A percentile compares a stretch with the other conserved stretches of the same genome.
Conservation (phyloP, 441 rosid genomes). For the Pelargonium australe region DNA sequence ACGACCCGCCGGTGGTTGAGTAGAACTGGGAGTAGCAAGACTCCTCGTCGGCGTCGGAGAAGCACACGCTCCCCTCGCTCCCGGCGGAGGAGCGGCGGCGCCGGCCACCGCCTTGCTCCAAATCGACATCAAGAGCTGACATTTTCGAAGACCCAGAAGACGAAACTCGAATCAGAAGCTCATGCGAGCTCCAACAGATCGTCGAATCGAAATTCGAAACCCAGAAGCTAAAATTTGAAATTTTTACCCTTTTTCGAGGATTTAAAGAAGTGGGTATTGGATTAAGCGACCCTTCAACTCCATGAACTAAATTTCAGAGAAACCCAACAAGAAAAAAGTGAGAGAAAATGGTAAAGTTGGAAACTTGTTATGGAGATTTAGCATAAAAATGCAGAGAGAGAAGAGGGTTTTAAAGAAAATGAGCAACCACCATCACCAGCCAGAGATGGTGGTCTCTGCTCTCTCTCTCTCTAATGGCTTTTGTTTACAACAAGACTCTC, state of each 20-base stretch:
- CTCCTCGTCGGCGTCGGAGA: slow-evolving; percentile 81
- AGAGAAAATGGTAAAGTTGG: slow-evolving; percentile 7
- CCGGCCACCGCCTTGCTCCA: slow-evolving; percentile 49
- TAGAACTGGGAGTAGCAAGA: slow-evolving; percentile 79
- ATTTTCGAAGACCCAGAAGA: slow-evolving; percentile 21
- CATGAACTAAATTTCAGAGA: slow-evolving; percentile 26
- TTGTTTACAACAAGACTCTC: slow-evolving; percentile 17
- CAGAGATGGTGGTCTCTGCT: slow-evolving; percentile 8
- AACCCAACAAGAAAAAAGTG: neutral
- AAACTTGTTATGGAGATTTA: neutral
- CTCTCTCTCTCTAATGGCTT: no score
- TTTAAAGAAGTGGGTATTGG: slow-evolving; percentile 31
- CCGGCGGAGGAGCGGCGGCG: slow-evolving; percentile 28
- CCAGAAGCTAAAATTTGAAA: neutral
- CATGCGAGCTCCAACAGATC: neutral
- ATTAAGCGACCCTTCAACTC: slow-evolving; percentile 35
- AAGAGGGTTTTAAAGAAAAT: slow-evolving; percentile 3
- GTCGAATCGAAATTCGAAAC: no score
- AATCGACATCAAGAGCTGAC: slow-evolving; percentile 40
- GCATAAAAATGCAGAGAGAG: slow-evolving; percentile 8
- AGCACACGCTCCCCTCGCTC: slow-evolving; percentile 41
- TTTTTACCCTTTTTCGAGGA: slow-evolving; percentile 9
- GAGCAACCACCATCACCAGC: no score
- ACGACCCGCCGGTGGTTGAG: slow-evolving; percentile 34
- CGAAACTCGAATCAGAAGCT: neutral